Evolutionary conservation across 805 yeast genomes (phyloP), one percentile per base, ranked within the genome.

Genomic region (Saturnispora ahearnii): DNA sequence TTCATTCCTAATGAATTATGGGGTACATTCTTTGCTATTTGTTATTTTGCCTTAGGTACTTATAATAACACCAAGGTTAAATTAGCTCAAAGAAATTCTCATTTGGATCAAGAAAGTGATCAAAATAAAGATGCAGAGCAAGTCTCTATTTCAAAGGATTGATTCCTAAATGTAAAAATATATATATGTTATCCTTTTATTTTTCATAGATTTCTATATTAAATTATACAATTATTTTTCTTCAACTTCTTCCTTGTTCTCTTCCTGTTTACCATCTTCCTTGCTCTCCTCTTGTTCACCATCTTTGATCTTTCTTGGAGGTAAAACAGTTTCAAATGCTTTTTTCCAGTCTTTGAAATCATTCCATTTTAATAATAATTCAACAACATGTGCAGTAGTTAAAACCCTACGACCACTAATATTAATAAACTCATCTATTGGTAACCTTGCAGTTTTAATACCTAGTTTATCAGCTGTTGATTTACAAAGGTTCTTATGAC

Each of bases 371-470:
- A 91, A 73, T 68, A 89, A 71, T 53, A 93, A 68, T 63, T 91
- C 96, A 53, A 87, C 84, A n/a, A 93, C 98, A 63, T 91, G 98
- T 31, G 95, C 85, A 0, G 97, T 90, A 0, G 98, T 95, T 53
- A 93, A 71, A 2, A 91, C 98, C 54, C 81, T 79, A 57, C 98
- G 76, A 1, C 98, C 96, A 53, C 86, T 81, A 46, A 93, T 67
- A 56, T 82, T 78, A 51, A 93, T 85, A 60, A 73, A 87, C 64
- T 88, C 87, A 49, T 82, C 95, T 49, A 91, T 87, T 5, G 99
- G 99, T 46, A 91, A 73, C 59, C 87, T 76, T 24, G 81, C 90
- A 2, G 93, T 86, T 40, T 72, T 64, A 18, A 91, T 72, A 0
- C 90, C 88, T 56, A 86, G 66, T 51, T 73, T 68, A 55, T 81